Percentiles rank a stretch among this genome's conserved stretches.
These are phyloP conservation scores for Elaeagnus macrophylla DNA, from an alignment of 306 rosid genomes.

Conservation along the genomic window DNA sequence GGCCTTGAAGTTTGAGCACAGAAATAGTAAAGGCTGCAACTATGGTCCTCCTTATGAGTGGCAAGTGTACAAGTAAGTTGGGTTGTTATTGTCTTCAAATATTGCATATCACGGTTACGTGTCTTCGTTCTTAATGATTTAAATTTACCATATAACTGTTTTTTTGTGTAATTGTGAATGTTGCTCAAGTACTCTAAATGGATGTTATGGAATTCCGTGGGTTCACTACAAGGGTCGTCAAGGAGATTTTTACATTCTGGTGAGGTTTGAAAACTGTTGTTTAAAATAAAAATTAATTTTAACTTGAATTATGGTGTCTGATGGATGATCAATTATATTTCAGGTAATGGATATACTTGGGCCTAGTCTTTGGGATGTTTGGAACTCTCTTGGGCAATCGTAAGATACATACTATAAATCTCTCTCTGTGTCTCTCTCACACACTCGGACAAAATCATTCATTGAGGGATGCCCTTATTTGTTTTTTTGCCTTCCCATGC, in stretches of 20 bases:
- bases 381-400: constrained; percentile 93
- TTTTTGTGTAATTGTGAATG: not conserved
- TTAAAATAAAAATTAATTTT: not conserved
- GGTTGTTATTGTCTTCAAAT: not conserved
- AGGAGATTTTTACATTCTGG: constrained; percentile 89
- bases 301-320: constrained; percentile 4
- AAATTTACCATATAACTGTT: no score
- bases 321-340: constrained; percentile 8
- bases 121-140: no score
- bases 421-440: not conserved
- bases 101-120: not conserved
- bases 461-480: not conserved
- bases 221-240: constrained; percentile 84
- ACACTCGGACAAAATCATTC: no score
- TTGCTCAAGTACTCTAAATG: constrained; percentile 69
- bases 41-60: constrained; percentile 95
- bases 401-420: constrained; percentile 31
- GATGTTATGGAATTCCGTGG: constrained; percentile 90
- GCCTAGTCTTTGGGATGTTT: constrained; percentile 96
- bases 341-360: constrained; percentile 99
- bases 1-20: constrained; percentile 89
- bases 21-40: constrained; percentile 92
- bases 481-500: no score
- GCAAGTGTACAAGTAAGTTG: constrained; percentile 98
- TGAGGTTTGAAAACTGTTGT: constrained; percentile 26